A percentile compares a stretch with the other conserved stretches of the same genome.
Evolutionary conservation across 352 stramenopile genomes (phyloP).

Genomic region (Globisporangium viniferum): DNA sequence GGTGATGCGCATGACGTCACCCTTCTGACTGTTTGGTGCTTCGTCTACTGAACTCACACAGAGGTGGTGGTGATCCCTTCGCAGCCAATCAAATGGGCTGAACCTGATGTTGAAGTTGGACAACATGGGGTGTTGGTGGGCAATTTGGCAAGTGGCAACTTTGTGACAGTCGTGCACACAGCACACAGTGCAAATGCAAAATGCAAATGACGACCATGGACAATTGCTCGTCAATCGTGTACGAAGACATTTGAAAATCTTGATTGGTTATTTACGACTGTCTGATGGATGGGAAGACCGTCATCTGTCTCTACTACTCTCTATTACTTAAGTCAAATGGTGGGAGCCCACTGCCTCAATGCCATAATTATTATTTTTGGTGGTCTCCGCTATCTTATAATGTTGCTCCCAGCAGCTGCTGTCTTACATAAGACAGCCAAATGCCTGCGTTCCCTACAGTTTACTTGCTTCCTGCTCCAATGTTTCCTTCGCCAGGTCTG

Average conservation of each 20-base stretch:
- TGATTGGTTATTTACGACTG: no score
- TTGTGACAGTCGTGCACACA: no score
- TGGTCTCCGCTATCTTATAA: not conserved
- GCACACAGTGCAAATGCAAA: not conserved
- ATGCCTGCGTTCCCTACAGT: not conserved
- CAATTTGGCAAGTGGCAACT: no score
- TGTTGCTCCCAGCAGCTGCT: not conserved
- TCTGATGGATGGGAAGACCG: no score
- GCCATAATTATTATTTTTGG: not conserved
- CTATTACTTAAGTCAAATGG: not conserved
- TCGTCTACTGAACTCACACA: slow-evolving; percentile 2
- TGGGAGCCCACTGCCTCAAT: not conserved
- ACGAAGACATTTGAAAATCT: not conserved
- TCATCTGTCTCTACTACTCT: not conserved
- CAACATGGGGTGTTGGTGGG: no score
- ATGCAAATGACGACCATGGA: not conserved
- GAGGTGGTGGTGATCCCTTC: not conserved
- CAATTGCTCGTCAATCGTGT: not conserved
- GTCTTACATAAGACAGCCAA: not conserved
- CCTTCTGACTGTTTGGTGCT: not conserved
- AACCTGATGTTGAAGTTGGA: not conserved
- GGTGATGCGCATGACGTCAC: slow-evolving; percentile 1
- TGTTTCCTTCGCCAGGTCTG: not conserved
- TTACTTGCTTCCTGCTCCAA: not conserved
- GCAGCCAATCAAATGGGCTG: not conserved